phyloP scores from a whole-genome alignment of 164 flowering plant genomes.

The Taxillus chinensis region DNA sequence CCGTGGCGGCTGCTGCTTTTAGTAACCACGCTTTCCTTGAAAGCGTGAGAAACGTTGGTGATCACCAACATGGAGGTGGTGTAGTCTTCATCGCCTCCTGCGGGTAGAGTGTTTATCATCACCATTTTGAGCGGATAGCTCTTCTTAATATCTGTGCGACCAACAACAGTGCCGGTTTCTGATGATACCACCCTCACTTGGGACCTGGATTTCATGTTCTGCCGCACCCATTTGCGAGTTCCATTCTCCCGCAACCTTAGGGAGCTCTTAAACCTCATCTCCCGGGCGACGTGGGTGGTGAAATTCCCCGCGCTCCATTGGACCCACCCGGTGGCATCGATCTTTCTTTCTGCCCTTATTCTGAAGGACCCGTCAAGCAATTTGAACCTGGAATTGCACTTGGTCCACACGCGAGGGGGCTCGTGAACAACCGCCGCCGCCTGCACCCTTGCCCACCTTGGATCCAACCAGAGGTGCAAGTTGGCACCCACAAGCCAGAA shows the following conservation, averaged over 20 bases:
- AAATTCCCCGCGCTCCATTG: conserved; percentile 44
- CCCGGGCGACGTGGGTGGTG: conserved; percentile 30
- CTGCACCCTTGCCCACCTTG: conserved; percentile 16
- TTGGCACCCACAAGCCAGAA: conserved; percentile 87
- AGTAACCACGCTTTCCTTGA: conserved; percentile 17
- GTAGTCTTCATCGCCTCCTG: conserved; percentile 16
- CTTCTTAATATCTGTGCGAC: conserved; percentile 8
- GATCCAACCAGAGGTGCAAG: conserved; percentile 75
- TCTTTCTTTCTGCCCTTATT: conserved; percentile 27
- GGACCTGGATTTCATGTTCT: conserved; percentile 25
- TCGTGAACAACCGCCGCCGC: conserved; percentile 22
- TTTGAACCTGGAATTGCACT: conserved; percentile 14
- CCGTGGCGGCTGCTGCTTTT: no score
- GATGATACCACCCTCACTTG: no score
- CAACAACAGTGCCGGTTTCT: no score
- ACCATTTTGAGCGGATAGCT: conserved; percentile 36
- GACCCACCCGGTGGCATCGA: conserved; percentile 51
- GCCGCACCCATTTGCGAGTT: conserved; percentile 33
- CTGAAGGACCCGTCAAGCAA: conserved; percentile 48
- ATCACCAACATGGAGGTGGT: conserved; percentile 7
- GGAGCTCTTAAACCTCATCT: conserved; percentile 30
- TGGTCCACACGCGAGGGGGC: conserved; percentile 11
- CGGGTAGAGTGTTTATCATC: conserved; percentile 21
- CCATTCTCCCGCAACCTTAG: conserved; percentile 39
- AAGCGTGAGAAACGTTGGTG: conserved; percentile 33